Evolutionary conservation across 148 eudicot genomes (phyloP).

Genomic region (Silene latifolia): DNA sequence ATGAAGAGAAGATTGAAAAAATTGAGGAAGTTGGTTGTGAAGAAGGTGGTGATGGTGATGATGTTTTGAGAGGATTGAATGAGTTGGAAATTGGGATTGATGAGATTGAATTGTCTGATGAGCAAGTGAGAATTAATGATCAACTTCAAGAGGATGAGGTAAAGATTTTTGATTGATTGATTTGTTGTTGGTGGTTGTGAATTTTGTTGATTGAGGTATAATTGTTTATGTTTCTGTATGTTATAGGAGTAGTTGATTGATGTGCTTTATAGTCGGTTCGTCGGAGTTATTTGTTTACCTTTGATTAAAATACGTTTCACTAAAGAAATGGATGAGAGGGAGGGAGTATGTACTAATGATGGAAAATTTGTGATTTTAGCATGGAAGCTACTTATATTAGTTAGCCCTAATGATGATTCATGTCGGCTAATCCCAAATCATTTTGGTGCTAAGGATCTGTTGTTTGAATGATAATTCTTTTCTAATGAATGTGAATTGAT

Average conservation of each 20-base stretch:
- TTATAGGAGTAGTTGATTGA: not conserved
- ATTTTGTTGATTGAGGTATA: not conserved
- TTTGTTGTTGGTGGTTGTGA: not conserved
- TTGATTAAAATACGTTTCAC: not conserved
- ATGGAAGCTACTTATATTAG: not conserved
- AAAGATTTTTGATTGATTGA: constrained; percentile 5
- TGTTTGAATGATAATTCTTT: no score
- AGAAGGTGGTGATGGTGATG: constrained; percentile 31
- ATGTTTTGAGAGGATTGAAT: constrained; percentile 41
- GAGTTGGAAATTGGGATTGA: constrained; percentile 42
- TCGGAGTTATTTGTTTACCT: not conserved
- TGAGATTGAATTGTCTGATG: constrained; percentile 56
- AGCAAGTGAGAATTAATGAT: constrained; percentile 56
- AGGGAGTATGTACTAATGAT: no score
- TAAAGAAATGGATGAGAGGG: no score
- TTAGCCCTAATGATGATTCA: no score
- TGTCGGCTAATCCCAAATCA: no score
- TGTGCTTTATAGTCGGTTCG: no score
- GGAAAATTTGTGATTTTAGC: not conserved
- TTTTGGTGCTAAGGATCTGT: no score
- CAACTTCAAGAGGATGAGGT: constrained; percentile 96
- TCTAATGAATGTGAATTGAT: not conserved
- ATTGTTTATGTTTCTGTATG: not conserved
- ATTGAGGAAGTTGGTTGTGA: no score
- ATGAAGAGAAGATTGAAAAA: constrained; percentile 1